Evolutionary conservation across 1,139 yeast genomes (phyloP).

Genomic region (Blastobotrys indianensis): DNA sequence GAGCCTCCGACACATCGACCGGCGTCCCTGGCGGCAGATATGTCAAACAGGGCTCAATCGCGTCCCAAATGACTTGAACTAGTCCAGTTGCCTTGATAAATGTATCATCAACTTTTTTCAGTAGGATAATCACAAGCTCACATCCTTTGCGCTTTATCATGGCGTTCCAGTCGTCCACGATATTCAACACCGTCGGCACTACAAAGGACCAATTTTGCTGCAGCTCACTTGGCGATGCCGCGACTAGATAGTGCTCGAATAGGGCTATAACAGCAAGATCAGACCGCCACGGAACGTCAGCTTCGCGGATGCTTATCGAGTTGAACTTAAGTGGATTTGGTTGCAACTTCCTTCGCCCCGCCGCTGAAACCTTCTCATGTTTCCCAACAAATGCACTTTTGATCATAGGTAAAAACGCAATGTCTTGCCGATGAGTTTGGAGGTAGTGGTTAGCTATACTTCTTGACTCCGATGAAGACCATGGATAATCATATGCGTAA

Average conservation of each 20-base stretch:
- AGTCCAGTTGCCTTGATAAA: constrained; percentile 40
- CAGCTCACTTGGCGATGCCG: constrained; percentile 19
- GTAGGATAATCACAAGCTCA: constrained; percentile 30
- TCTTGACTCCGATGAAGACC: background rate
- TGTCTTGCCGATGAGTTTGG: no score
- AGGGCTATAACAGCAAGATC: constrained; percentile 25
- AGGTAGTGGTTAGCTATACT: no score
- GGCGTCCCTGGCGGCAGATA: constrained; percentile 22
- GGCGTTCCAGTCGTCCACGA: constrained; percentile 48
- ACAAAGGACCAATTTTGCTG: constrained; percentile 41
- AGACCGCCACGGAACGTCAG: constrained; percentile 33
- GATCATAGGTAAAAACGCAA: background rate
- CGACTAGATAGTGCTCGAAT: constrained; percentile 33
- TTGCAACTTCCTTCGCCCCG: constrained; percentile 16
- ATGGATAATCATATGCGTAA: constrained; percentile 10
- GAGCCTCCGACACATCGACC: constrained; percentile 11
- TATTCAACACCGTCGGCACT: constrained; percentile 45
- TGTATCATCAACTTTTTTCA: constrained; percentile 24
- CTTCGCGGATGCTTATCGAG: constrained; percentile 6
- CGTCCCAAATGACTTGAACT: constrained; percentile 39
- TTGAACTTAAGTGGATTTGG: constrained; percentile 7
- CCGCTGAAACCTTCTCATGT: constrained; percentile 13
- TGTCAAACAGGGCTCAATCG: constrained; percentile 26
- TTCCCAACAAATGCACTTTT: background rate
- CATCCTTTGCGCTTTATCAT: constrained; percentile 43